Evolutionary conservation across 1,284 basidiomycete species (phyloP).

Genomic region (Cryptococcus hybrid): DNA sequence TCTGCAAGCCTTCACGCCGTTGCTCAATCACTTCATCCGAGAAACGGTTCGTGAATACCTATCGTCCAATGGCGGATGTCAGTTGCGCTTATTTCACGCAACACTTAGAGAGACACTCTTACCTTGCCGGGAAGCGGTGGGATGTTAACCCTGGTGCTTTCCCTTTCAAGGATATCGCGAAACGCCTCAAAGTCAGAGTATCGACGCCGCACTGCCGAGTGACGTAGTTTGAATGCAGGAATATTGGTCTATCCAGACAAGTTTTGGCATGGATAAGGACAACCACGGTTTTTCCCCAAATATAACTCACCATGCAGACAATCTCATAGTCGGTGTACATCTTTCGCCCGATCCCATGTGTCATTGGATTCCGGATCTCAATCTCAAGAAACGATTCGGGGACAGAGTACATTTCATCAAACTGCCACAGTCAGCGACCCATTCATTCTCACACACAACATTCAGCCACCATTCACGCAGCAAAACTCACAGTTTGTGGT

Average conservation of each 20-base stretch:
- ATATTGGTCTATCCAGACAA: conserved; percentile 80
- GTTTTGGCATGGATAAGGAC: not conserved
- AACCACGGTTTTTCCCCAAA: not conserved
- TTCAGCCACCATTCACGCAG: too few species aligned
- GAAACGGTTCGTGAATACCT: conserved; percentile 90
- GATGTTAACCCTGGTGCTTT: conserved; percentile 95
- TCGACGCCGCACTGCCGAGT: conserved; percentile 88
- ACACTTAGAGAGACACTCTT: not conserved
- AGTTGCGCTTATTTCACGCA: not conserved
- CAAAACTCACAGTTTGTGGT: conserved; percentile 67
- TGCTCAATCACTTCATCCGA: conserved; percentile 96
- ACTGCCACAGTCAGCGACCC: conserved; percentile 54
- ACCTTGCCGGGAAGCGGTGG: conserved; percentile 90
- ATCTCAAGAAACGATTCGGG: conserved; percentile 98
- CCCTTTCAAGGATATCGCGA: conserved; percentile 94
- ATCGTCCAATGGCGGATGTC: not conserved
- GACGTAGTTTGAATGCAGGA: conserved; percentile 94
- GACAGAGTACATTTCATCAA: conserved; percentile 97
- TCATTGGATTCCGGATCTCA: conserved; percentile 94
- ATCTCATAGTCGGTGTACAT: conserved; percentile 99
- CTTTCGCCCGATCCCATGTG: conserved; percentile 93
- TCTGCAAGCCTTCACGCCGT: conserved; percentile 87
- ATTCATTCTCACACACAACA: not conserved
- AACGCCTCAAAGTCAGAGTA: conserved; percentile 99
- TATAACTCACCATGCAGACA: conserved; percentile 79